These are phyloP conservation scores for Diplodia intermedia DNA, from an alignment of 2,329 filamentous ascomycete species.

Conservation along the genomic window DNA sequence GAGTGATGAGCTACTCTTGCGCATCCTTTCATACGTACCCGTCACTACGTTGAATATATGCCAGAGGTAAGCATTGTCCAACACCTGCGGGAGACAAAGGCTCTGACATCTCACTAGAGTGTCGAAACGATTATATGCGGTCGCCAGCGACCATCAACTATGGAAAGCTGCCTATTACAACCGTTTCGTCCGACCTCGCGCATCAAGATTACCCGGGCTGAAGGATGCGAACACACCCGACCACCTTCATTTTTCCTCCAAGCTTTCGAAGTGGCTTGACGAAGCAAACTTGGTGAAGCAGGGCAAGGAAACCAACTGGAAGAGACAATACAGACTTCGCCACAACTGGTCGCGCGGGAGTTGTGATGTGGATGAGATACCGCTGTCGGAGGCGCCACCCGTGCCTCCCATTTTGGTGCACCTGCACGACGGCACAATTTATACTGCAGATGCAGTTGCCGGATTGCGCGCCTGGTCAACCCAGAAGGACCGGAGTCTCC, in stretches of 20 bases:
- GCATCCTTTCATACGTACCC: constrained; percentile 79
- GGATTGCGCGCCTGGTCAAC: constrained; percentile 83
- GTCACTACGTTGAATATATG: constrained; percentile 70
- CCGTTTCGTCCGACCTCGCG: constrained; percentile 83
- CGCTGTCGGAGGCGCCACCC: constrained; percentile 61
- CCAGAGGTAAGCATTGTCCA: constrained; percentile 59
- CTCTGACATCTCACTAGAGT: constrained; percentile 55
- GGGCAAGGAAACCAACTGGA: constrained; percentile 73
- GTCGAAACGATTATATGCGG: constrained; percentile 75
- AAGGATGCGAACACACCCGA: constrained; percentile 51
- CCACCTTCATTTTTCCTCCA: constrained; percentile 60
- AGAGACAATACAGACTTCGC: constrained; percentile 82
- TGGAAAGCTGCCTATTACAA: constrained; percentile 92
- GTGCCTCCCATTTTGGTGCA: constrained; percentile 74
- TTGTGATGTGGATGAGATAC: constrained; percentile 80
- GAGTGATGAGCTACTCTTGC: constrained; percentile 86
- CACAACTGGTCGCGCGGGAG: constrained; percentile 90
- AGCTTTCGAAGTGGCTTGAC: constrained; percentile 66
- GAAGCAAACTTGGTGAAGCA: constrained; percentile 63
- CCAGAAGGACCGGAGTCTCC: constrained; percentile 62
- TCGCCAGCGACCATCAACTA: constrained; percentile 82
- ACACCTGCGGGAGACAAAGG: no score
- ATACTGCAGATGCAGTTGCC: constrained; percentile 73
- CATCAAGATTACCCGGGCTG: constrained; percentile 75
- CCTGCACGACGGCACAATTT: constrained; percentile 76